Percentiles rank a stretch among this genome's conserved stretches.
Conservation (phyloP, 305 asterid species). For the Fraxinus nigra region DNA sequence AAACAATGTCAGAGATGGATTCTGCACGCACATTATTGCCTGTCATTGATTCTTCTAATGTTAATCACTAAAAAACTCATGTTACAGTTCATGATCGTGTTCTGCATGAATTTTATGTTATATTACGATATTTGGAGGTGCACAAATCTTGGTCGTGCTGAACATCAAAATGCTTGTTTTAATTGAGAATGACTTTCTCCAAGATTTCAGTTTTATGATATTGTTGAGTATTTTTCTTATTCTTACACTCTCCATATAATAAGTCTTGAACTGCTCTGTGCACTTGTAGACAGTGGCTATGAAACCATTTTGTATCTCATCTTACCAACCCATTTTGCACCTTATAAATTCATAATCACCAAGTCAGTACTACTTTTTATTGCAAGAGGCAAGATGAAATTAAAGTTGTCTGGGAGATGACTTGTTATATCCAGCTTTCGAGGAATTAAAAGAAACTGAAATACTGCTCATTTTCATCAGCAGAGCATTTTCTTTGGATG, state of each 20-base stretch:
- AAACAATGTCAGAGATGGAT: background rate
- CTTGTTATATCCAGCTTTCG: background rate
- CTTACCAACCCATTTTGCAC: background rate
- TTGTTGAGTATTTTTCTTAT: background rate
- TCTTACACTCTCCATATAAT: background rate
- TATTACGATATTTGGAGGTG: background rate
- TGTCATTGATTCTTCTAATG: background rate
- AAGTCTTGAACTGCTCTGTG: background rate
- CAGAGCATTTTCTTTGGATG: background rate
- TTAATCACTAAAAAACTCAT: background rate
- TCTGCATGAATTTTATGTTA: background rate
- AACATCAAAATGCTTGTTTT: background rate
- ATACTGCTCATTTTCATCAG: background rate
- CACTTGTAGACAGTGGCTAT: background rate
- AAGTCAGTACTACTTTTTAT: background rate
- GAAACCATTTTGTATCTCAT: background rate
- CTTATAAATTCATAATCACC: background rate
- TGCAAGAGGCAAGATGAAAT: background rate
- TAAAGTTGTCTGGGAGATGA: background rate
- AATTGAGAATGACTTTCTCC: background rate
- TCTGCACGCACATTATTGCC: background rate
- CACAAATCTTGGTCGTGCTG: background rate
- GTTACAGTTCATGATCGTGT: background rate
- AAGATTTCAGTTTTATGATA: background rate
- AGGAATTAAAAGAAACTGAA: background rate